Conservation (phyloP, 2,329 filamentous ascomycete genomes). For the Teratosphaeria gauchensis region DNA sequence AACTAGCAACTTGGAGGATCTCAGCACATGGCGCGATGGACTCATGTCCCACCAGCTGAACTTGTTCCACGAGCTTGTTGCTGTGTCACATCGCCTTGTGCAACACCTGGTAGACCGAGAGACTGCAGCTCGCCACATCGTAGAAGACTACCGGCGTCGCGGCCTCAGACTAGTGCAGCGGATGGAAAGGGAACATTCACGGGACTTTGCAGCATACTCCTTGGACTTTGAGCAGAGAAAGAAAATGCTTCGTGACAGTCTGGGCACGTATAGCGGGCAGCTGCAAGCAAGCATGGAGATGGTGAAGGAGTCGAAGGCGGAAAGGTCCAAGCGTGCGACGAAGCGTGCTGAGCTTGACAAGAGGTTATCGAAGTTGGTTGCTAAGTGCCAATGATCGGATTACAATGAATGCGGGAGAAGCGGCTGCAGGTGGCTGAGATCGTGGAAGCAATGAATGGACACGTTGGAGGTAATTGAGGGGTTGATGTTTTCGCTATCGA, state of each 20-base stretch:
- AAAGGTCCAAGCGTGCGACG: constrained; percentile 1
- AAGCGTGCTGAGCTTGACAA: not conserved
- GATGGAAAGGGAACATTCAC: constrained; percentile 31
- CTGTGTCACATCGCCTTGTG: constrained; percentile 34
- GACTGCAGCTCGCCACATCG: constrained; percentile 33
- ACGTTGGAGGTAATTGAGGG: not conserved
- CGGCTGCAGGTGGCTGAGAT: too few species aligned
- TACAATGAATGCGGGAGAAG: not conserved
- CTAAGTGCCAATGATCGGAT: not conserved
- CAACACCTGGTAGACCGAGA: constrained; percentile 40
- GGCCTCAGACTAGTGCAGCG: constrained; percentile 35
- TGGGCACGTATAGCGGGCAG: constrained; percentile 7
- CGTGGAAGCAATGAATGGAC: not conserved
- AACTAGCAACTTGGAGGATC: not conserved
- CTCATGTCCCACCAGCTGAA: constrained; percentile 31
- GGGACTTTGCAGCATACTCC: constrained; percentile 23
- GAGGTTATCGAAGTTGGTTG: constrained; percentile 2
- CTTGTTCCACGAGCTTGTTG: constrained; percentile 29
- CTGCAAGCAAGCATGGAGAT: constrained; percentile 7
- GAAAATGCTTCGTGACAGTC: constrained; percentile 2
- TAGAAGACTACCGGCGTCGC: constrained; percentile 35
- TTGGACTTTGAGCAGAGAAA: constrained; percentile 17
- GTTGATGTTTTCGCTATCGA: not conserved
- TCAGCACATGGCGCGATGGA: constrained; percentile 28
- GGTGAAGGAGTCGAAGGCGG: constrained; percentile 4